These are phyloP conservation scores for Claviceps capensis DNA, from an alignment of 2,329 filamentous ascomycete genomes.

Conservation along the genomic window DNA sequence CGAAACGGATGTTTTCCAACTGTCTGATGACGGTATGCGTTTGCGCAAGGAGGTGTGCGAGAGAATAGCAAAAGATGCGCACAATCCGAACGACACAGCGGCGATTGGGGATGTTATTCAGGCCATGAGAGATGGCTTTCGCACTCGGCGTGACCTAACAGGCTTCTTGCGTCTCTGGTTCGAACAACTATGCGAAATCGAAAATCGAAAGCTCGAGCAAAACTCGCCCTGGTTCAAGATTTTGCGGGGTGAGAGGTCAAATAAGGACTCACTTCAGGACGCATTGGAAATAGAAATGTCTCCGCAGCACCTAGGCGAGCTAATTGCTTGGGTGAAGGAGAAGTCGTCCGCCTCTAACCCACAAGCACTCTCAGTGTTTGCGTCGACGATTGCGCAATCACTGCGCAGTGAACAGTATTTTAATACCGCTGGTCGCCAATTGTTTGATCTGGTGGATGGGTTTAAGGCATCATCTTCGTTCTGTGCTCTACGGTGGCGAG, in stretches of 20 bases:
- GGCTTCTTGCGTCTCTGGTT: constrained; percentile 35
- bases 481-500: constrained; percentile 27
- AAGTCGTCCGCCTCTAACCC: constrained; percentile 19
- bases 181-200: constrained; percentile 23
- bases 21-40: constrained; percentile 21
- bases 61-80: constrained; percentile 15
- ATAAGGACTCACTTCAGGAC: constrained; percentile 9
- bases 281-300: constrained; percentile 30
- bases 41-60: constrained; percentile 28
- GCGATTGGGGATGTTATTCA: constrained; percentile 24
- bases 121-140: constrained; percentile 30
- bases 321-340: constrained; percentile 28
- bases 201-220: constrained; percentile 14
- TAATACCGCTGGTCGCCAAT: constrained; percentile 25
- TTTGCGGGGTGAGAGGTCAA: constrained; percentile 8
- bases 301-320: constrained; percentile 26
- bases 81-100: constrained; percentile 9
- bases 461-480: constrained; percentile 16
- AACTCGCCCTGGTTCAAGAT: constrained; percentile 22
- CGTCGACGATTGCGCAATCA: constrained; percentile 28
- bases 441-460: constrained; percentile 22
- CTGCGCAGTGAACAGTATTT: constrained; percentile 27
- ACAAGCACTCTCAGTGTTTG: constrained; percentile 26
- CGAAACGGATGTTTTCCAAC: constrained; percentile 34
- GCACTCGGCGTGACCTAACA: constrained; percentile 28